Conservation (phyloP, 805 yeast genomes). For the Dipodascus albidus region DNA sequence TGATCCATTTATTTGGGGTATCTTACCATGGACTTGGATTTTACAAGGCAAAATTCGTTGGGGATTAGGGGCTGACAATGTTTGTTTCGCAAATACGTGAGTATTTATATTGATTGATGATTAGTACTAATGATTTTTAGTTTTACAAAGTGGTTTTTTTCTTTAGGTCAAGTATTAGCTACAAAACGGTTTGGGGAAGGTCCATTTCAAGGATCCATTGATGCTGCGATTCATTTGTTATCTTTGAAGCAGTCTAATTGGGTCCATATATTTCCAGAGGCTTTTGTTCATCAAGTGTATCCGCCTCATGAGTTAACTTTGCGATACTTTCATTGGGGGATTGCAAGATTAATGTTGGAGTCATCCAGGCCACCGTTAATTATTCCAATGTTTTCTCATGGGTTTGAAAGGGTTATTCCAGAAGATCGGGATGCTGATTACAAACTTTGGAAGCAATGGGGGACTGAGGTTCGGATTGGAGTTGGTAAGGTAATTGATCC, state of each 20-base stretch:
- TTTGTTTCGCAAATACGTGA: conserved; percentile 46
- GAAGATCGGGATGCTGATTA: conserved; percentile 47
- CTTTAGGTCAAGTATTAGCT: conserved; percentile 79
- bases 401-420: conserved; percentile 80
- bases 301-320: conserved; percentile 76
- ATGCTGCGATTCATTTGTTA: conserved; percentile 70
- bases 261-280: conserved; percentile 95
- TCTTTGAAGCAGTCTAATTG: conserved; percentile 38
- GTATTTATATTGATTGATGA: conserved; percentile 28
- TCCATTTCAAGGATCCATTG: conserved; percentile 83
- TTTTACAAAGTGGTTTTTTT: conserved; percentile 42
- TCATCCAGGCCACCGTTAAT: conserved; percentile 74
- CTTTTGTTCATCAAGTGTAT: conserved; percentile 71
- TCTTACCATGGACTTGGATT: conserved; percentile 59
- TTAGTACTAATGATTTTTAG: conserved; percentile 2
- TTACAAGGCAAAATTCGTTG: conserved; percentile 67
- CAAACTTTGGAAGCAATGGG: not conserved
- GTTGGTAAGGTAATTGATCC: not conserved
- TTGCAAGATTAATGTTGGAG: conserved; percentile 72
- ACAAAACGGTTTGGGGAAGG: conserved; percentile 87
- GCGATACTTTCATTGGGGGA: conserved; percentile 95
- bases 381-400: conserved; percentile 75
- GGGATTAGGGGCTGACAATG: conserved; percentile 90
- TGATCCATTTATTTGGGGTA: conserved; percentile 86
- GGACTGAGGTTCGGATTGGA: not conserved